Evolutionary conservation across 805 yeast species (phyloP), one percentile per base, ranked within the genome.

Genomic region (Metahyphopichia silvanorum): DNA sequence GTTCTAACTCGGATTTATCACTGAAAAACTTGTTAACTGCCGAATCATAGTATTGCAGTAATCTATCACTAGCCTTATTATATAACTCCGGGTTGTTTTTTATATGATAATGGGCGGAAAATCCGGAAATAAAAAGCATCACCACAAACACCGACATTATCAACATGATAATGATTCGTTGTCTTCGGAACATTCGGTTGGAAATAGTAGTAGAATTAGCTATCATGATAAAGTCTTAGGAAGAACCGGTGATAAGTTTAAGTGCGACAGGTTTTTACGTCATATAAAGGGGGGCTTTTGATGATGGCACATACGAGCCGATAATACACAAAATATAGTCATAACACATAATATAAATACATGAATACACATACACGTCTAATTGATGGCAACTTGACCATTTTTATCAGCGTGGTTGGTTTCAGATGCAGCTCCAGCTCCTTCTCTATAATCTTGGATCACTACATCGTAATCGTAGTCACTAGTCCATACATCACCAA

Each of bases 111-210:
- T 53, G 66, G 16, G 60, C 66, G 4, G 60, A 40, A 15, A 47
- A 16, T 1, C 63, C 49, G 1, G 62, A 49, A 10, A 62, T 38
- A 5, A 57, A 21, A 19, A 65, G 42, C 17, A 63, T 29, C 8
- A 45, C 12, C 2, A 51, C 29, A 17, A 65, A 47, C 11, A 41
- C 35, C 6, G 57, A 30, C 7, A 55, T 29, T 5, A 62, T 50
- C 5, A 45, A 20, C 10, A 56, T 10, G 5, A 51, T 39, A 16
- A 63, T 38, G 29, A 52, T 41, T 23, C 60, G 44, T 38, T 60
- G 69, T 8, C 58, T 53, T 33, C 60, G 47, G 42, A 65, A 59
- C 30, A 64, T 34, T 28, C 60, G 39, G 29, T 47, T 48, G 5
- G 60, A 42, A 7, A 61, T 47, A 3, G 43, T 35, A 11, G 64